Conservation (phyloP, 2,329 filamentous ascomycete species). For the Nemania sp. region DNA sequence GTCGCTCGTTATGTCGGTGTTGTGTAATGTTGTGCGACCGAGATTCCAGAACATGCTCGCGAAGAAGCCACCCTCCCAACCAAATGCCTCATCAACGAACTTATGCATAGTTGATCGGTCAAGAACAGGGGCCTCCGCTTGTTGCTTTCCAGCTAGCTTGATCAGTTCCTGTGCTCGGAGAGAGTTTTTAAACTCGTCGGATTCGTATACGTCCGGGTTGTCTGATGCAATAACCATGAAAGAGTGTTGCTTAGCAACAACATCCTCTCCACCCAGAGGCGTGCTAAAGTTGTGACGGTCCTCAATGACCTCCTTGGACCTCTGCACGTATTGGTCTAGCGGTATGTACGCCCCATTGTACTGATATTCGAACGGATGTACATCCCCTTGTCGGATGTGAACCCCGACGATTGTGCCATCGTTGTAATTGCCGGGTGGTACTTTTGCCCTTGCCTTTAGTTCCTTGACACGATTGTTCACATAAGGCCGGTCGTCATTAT, state of each 20-base stretch:
- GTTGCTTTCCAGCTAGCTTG: constrained; percentile 75
- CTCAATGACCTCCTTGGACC: constrained; percentile 67
- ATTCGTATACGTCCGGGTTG: constrained; percentile 79
- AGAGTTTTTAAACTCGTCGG: constrained; percentile 69
- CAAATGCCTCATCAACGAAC: constrained; percentile 80
- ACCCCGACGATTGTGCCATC: constrained; percentile 73
- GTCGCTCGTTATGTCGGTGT: constrained; percentile 52
- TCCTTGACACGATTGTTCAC: constrained; percentile 69
- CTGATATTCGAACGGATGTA: constrained; percentile 80
- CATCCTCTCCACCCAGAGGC: constrained; percentile 51
- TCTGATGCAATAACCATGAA: constrained; percentile 80
- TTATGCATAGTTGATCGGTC: constrained; percentile 67
- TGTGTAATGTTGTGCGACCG: constrained; percentile 62
- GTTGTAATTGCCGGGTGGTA: constrained; percentile 57
- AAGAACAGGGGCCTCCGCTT: constrained; percentile 55
- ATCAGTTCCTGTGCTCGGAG: constrained; percentile 80
- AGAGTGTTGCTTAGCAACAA: constrained; percentile 55
- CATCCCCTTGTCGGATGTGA: constrained; percentile 84
- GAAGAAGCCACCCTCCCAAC: constrained; percentile 92
- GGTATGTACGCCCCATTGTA: constrained; percentile 84
- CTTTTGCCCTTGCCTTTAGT: constrained; percentile 62
- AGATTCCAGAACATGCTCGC: constrained; percentile 84
- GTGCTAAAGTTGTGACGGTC: constrained; percentile 59
- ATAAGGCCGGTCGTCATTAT: constrained; percentile 73
- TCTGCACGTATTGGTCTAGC: constrained; percentile 73